Conservation (phyloP, 345 rosid species). For the Euphorbia lathyris region DNA sequence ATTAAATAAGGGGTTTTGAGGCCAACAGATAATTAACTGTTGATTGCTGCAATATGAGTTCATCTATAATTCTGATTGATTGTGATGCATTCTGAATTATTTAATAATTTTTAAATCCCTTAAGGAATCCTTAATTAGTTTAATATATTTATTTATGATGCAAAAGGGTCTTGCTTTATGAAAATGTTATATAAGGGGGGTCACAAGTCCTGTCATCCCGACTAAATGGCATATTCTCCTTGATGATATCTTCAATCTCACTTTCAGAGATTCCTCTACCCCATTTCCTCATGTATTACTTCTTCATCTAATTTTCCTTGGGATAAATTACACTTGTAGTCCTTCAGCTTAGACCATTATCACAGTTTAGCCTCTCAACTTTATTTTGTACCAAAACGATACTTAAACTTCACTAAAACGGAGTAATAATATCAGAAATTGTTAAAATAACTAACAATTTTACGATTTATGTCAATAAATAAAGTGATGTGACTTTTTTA, state of each 20-base stretch:
- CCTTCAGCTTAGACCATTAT: too few species aligned
- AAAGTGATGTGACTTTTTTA: too few species aligned
- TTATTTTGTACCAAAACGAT: too few species aligned
- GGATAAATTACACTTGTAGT: too few species aligned
- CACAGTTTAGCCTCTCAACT: too few species aligned
- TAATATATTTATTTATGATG: conserved; percentile 10
- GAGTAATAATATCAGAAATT: too few species aligned
- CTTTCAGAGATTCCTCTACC: conserved; percentile 8
- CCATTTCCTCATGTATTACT: not conserved
- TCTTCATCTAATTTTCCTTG: not conserved
- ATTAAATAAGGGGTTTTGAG: conserved; percentile 18
- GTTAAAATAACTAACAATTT: too few species aligned
- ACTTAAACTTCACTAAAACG: too few species aligned
- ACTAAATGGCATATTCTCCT: conserved; percentile 14
- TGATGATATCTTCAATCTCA: not conserved
- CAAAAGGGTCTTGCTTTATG: conserved; percentile 8
- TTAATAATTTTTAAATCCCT: not conserved
- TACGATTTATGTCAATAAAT: too few species aligned
- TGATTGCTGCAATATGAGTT: conserved; percentile 6
- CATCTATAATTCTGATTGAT: conserved; percentile 11
- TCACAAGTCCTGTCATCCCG: conserved; percentile 12
- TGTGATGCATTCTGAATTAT: conserved; percentile 11
- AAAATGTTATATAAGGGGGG: not conserved
- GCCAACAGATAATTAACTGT: not conserved
- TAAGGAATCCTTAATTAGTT: conserved; percentile 1